Evolutionary conservation across 768 basidiomycete genomes (phyloP).

Genomic region (Boletus tomentosulus): DNA sequence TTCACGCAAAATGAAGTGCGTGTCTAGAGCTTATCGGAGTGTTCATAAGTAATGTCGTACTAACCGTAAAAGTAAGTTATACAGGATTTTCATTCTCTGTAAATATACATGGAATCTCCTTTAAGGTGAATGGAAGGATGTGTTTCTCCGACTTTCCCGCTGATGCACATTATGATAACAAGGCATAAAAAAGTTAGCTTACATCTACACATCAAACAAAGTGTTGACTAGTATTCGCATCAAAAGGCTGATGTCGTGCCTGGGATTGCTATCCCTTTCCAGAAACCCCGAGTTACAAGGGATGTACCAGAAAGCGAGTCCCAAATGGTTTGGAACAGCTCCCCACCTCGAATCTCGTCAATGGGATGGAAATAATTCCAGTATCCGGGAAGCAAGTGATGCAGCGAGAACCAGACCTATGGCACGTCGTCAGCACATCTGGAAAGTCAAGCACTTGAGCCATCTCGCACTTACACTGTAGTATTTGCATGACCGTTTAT

Average conservation of each 20-base stretch:
- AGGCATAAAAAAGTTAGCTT: not conserved
- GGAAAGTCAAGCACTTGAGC: not conserved
- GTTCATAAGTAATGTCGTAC: not conserved
- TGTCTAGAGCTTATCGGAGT: not conserved
- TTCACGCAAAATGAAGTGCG: not conserved
- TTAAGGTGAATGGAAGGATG: not conserved
- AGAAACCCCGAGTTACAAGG: not conserved
- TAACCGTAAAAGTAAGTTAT: not conserved
- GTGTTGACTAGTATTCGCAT: not conserved
- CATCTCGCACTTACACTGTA: constrained; percentile 33
- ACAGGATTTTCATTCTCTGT: not conserved
- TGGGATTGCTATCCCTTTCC: not conserved
- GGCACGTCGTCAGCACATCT: not conserved
- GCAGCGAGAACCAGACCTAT: constrained; percentile 35
- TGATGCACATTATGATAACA: not conserved
- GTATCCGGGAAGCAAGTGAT: constrained; percentile 34
- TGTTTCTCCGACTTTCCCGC: not conserved
- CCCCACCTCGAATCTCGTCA: constrained; percentile 3
- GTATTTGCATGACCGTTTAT: constrained; percentile 34
- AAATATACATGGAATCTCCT: not conserved
- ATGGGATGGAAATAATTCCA: constrained; percentile 30
- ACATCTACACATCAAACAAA: not conserved
- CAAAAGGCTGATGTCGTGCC: not conserved
- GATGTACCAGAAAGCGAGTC: constrained; percentile 7
- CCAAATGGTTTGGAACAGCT: constrained; percentile 14